Evolutionary conservation across 257 asterid genomes (phyloP).

Genomic region (Pogostemon cablin): DNA sequence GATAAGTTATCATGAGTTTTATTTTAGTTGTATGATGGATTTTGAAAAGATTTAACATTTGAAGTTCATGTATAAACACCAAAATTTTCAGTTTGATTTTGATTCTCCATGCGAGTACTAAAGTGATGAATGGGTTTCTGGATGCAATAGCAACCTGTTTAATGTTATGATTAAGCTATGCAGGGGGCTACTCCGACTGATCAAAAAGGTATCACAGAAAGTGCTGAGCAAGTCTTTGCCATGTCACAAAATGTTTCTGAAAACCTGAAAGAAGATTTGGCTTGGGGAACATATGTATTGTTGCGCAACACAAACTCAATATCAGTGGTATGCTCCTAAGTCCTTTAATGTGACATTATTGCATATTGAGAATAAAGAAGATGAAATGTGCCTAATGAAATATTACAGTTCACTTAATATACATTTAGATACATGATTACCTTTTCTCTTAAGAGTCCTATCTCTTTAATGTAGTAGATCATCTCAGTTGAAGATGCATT

Average conservation of each 20-base stretch:
- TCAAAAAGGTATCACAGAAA: conserved; percentile 66
- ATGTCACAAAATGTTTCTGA: conserved; percentile 59
- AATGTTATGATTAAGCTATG: conserved; percentile 26
- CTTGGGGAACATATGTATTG: conserved; percentile 88
- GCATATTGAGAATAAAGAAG: conserved; percentile 11
- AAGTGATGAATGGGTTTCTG: conserved; percentile 4
- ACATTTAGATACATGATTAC: background rate
- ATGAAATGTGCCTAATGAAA: background rate
- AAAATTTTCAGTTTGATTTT: background rate
- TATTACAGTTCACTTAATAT: background rate
- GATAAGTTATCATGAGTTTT: conserved; percentile 1
- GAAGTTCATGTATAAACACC: background rate
- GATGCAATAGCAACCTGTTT: background rate
- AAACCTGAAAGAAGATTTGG: conserved; percentile 76
- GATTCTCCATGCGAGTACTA: conserved; percentile 6
- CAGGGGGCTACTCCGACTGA: conserved; percentile 72
- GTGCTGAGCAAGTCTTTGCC: conserved; percentile 68
- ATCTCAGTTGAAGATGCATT: conserved; percentile 57
- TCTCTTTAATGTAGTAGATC: conserved; percentile 56
- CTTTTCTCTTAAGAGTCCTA: conserved; percentile 12
- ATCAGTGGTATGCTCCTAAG: conserved; percentile 70
- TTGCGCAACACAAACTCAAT: conserved; percentile 86
- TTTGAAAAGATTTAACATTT: background rate
- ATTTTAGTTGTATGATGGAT: background rate
- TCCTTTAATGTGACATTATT: conserved; percentile 25